Base-by-base conservation (phyloP, 2,329 filamentous ascomycete species). In the Aspergillus bombycis region DNA sequence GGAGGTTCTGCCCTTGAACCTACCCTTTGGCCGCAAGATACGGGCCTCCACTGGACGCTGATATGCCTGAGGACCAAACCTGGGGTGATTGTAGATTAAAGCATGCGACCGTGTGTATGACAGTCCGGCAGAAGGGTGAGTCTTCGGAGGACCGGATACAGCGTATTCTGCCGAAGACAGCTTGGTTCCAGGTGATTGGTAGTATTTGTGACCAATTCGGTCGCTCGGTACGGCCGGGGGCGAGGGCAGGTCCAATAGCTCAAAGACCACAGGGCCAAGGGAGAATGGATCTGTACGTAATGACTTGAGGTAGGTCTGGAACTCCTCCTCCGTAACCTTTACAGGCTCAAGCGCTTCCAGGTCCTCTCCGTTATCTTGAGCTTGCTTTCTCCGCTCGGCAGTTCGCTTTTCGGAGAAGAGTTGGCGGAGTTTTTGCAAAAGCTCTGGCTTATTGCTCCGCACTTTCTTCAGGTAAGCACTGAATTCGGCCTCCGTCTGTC, bases 101-200 rank as follows among this genome's bases (percentile, higher is more conserved):
- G 84, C 79, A 60, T 82, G 80, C 14, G 84, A 85, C 56, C 86
- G 83, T 3, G 85, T 77, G 72, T 91, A 90, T 16, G 85, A 84
- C 6, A 91, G 79, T 66, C 88, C 88, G 5, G 86, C 88, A 4
- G 86, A 88, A 3, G 88, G 88, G 74, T 91, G 88, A 9, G 88
- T 90, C 62, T 83, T 84, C 1, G 86, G 85, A 23, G 85, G 85
- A 3, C 84, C 84, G 32, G 74, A 74, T 36, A 74, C 70, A 38
- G 77, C 78, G 68, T 84, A 85, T 62, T 80, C 78, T 11, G 77
- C 63, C 9, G 81, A 75, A 30, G 73, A 74, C 54, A 77, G 65
- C 54, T 75, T 77, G 54, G 71, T 76, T 46, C 69, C 74, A 16
- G 65, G 80, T 65, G 67, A 75, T 66, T 69, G 72, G 73, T 71